Evolutionary conservation across 148 eudicot genomes (phyloP).

Genomic region (Euryodendron excelsum): DNA sequence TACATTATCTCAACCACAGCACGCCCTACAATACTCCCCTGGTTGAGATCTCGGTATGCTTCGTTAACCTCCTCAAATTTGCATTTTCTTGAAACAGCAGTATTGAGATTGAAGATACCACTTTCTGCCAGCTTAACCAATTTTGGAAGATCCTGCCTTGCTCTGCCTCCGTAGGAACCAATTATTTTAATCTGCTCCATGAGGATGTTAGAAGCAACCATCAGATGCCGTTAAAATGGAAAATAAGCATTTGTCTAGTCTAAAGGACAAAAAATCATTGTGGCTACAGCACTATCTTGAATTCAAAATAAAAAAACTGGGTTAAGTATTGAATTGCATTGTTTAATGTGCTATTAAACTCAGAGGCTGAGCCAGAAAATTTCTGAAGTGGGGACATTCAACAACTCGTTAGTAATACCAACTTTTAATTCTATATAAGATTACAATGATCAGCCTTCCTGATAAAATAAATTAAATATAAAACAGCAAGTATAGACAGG

Average conservation of each 20-base stretch:
- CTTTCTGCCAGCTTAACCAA: conserved; percentile 80
- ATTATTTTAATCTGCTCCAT: conserved; percentile 74
- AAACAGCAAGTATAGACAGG: neutral
- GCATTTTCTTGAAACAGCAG: conserved; percentile 85
- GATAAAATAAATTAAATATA: too few relatives aligned
- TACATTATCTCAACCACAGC: conserved; percentile 83
- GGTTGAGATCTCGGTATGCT: conserved; percentile 77
- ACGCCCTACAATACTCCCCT: conserved; percentile 79
- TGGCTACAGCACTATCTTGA: neutral
- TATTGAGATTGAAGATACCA: conserved; percentile 72
- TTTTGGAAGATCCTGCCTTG: conserved; percentile 97
- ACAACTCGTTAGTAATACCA: neutral
- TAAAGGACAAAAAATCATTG: neutral
- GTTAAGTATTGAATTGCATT: neutral
- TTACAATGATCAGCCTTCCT: neutral
- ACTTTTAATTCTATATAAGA: too few relatives aligned
- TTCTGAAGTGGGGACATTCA: neutral
- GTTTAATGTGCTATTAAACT: neutral
- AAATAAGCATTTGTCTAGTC: neutral
- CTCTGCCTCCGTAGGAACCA: conserved; percentile 95
- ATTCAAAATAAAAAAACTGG: neutral
- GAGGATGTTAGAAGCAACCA: neutral
- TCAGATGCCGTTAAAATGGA: neutral
- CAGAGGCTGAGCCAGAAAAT: neutral
- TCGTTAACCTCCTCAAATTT: conserved; percentile 66